Evolutionary conservation across 2,329 filamentous ascomycete genomes (phyloP).

Genomic region (Grosmannia serpens): DNA sequence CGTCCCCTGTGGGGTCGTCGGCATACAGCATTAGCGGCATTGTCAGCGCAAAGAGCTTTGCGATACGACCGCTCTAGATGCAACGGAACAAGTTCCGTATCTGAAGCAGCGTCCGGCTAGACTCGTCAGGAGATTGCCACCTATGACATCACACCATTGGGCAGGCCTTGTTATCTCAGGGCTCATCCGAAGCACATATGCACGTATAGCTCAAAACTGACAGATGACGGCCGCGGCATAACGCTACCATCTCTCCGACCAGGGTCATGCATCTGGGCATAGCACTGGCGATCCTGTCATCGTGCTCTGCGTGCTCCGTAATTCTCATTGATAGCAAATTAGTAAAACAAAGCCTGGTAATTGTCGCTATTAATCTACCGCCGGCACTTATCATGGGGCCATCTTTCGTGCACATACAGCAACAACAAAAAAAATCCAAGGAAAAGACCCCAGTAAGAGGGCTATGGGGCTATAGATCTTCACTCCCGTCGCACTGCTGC

Average conservation of each 20-base stretch:
- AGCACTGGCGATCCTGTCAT: no score
- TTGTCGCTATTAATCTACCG: background rate
- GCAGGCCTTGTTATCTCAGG: background rate
- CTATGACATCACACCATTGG: background rate
- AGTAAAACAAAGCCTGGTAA: background rate
- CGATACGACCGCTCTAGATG: background rate
- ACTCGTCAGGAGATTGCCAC: background rate
- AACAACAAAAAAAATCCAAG: background rate
- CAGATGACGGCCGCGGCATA: background rate
- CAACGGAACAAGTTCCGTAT: background rate
- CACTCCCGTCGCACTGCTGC: conserved; percentile 55
- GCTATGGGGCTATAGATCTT: conserved; percentile 28
- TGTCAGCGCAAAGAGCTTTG: background rate
- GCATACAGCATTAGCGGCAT: background rate
- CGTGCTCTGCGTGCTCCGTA: no score
- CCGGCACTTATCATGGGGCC: background rate
- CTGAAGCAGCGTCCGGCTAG: background rate
- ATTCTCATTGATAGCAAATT: background rate
- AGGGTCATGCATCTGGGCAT: background rate
- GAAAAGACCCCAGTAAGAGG: background rate
- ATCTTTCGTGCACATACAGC: background rate
- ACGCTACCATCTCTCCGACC: background rate
- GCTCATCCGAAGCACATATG: background rate
- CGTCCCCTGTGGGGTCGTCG: background rate
- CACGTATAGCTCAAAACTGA: background rate